Percentiles rank a stretch among this genome's conserved stretches.
Evolutionary conservation across 192 early-diverging fungal species (phyloP).

Genomic region (Spinellus fusiger): DNA sequence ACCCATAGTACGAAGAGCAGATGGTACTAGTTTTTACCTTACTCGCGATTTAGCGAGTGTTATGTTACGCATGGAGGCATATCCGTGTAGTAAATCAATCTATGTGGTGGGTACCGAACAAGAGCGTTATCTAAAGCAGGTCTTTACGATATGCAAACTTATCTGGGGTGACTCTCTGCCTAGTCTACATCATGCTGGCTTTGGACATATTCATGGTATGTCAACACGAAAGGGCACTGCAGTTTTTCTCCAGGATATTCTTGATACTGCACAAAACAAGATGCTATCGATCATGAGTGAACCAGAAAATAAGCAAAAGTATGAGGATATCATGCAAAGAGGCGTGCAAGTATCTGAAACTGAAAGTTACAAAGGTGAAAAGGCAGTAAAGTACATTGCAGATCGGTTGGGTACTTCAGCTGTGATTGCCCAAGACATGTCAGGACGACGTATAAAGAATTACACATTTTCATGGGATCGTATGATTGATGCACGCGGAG

Average conservation of each 20-base stretch:
- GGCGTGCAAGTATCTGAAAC: conserved; percentile 3
- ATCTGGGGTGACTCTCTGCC: conserved; percentile 31
- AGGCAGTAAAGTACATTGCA: conserved; percentile 60
- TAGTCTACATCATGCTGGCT: conserved; percentile 75
- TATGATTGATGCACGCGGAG: conserved; percentile 87
- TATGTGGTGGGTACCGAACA: conserved; percentile 89
- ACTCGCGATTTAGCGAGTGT: conserved; percentile 90
- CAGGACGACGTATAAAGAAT: conserved; percentile 77
- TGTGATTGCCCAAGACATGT: conserved; percentile 85
- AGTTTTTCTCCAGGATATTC: conserved; percentile 90
- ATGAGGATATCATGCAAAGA: neutral
- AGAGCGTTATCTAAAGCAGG: conserved; percentile 77
- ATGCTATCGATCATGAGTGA: conserved; percentile 77
- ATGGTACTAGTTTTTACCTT: conserved; percentile 86
- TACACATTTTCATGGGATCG: conserved; percentile 88
- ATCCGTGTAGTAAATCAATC: conserved; percentile 73
- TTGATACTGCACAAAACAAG: conserved; percentile 69
- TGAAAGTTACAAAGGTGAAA: neutral
- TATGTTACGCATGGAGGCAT: conserved; percentile 64
- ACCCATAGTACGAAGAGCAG: conserved; percentile 67
- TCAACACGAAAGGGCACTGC: conserved; percentile 87
- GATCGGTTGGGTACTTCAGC: conserved; percentile 84
- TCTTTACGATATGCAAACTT: conserved; percentile 82
- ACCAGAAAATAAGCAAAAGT: neutral
- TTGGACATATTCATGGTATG: conserved; percentile 89